These are phyloP conservation scores for Kwoniella sp. DNA, from an alignment of 768 basidiomycete species.

Conservation along the genomic window DNA sequence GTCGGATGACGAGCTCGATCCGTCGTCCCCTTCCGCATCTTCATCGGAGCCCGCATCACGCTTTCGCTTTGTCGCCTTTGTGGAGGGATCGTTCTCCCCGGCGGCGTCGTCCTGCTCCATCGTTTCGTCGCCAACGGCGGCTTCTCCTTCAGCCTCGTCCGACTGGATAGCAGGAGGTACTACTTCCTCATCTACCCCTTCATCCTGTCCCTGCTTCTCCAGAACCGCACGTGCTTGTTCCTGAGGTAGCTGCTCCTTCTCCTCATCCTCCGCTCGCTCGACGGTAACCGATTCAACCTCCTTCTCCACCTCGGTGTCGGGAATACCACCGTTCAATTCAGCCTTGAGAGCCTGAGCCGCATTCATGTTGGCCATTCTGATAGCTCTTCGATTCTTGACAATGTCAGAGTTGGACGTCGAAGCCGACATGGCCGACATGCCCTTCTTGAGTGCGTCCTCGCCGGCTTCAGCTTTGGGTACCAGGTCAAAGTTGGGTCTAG, in stretches of 20 bases:
- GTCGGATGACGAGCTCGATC: constrained; percentile 20
- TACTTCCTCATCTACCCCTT: constrained; percentile 20
- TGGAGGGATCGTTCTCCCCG: background rate
- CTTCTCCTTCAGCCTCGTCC: constrained; percentile 27
- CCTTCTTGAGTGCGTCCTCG: constrained; percentile 26
- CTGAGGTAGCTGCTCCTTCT: constrained; percentile 20
- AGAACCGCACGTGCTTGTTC: constrained; percentile 26
- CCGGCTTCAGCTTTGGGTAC: constrained; percentile 28
- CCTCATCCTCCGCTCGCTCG: constrained; percentile 22
- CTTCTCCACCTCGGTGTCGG: constrained; percentile 10
- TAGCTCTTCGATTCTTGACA: constrained; percentile 80
- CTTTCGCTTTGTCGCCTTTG: constrained; percentile 53
- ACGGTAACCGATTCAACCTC: constrained; percentile 10
- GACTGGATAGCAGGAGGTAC: constrained; percentile 7
- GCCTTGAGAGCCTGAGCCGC: constrained; percentile 92
- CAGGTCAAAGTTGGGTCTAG: constrained; percentile 57
- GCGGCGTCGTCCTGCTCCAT: constrained; percentile 15
- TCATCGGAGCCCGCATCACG: constrained; percentile 28
- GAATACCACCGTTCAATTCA: constrained; percentile 59
- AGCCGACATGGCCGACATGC: constrained; percentile 48
- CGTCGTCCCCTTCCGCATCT: constrained; percentile 45
- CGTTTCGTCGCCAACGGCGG: constrained; percentile 14
- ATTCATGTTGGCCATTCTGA: constrained; percentile 93
- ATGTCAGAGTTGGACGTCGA: constrained; percentile 80
- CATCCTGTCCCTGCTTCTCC: constrained; percentile 35